Evolutionary conservation across 176 grass and related monocot species (phyloP).

Genomic region (Paspalum vaginatum): DNA sequence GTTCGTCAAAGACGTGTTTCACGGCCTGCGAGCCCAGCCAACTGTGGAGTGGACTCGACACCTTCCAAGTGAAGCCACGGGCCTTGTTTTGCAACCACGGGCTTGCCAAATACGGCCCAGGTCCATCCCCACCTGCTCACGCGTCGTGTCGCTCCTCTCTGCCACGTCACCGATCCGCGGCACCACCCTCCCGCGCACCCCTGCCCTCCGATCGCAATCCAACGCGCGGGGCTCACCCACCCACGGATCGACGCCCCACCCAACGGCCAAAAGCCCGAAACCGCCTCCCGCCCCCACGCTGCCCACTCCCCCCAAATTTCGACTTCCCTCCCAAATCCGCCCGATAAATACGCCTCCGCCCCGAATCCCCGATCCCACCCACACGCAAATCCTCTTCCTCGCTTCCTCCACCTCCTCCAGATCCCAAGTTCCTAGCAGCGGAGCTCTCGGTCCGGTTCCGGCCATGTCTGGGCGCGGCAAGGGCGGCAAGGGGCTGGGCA

Average conservation of each 20-base stretch:
- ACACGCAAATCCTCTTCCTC: background rate
- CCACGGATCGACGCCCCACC: conserved; percentile 39
- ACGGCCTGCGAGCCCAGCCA: too few relatives aligned
- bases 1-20: too few relatives aligned
- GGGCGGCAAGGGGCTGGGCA: conserved; percentile 87
- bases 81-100: too few relatives aligned
- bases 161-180: conserved; percentile 66
- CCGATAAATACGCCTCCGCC: conserved; percentile 4
- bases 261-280: background rate
- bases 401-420: background rate
- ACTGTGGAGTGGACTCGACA: too few relatives aligned
- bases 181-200: background rate
- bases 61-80: too few relatives aligned
- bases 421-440: background rate
- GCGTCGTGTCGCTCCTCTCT: too few relatives aligned
- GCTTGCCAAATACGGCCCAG: too few relatives aligned
- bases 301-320: conserved; percentile 25
- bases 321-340: conserved; percentile 39
- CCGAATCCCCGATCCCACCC: background rate
- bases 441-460: background rate
- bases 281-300: background rate
- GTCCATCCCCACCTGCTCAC: too few relatives aligned
- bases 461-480: conserved; percentile 88
- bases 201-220: conserved; percentile 10
- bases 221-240: background rate